Evolutionary conservation across 352 stramenopile species (phyloP).

Genomic region (Pythium brachiatum): DNA sequence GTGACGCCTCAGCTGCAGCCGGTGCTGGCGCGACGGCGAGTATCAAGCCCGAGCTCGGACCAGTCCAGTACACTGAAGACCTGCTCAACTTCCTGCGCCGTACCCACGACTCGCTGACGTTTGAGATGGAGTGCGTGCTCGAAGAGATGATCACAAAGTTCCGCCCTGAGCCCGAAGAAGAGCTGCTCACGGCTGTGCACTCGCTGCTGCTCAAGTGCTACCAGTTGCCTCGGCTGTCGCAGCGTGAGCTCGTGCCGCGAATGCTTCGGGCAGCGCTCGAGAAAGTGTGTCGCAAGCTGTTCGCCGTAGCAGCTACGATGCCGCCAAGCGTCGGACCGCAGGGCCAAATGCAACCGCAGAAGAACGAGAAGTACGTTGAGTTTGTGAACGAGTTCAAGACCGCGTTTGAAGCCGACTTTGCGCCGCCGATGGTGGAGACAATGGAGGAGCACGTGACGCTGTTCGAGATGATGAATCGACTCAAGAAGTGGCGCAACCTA

Average conservation of each 20-base stretch:
- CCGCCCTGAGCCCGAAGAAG: constrained; percentile 95
- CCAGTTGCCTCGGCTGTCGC: constrained; percentile 77
- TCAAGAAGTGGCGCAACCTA: constrained; percentile 91
- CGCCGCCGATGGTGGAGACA: constrained; percentile 25
- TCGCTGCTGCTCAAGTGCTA: constrained; percentile 95
- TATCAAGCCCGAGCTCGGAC: constrained; percentile 66
- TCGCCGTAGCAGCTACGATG: constrained; percentile 33
- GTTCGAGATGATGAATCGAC: constrained; percentile 84
- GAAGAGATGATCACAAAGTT: constrained; percentile 99
- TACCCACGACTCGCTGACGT: constrained; percentile 84
- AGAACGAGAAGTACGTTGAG: constrained; percentile 84
- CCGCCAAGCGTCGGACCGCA: constrained; percentile 7
- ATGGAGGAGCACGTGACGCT: constrained; percentile 46
- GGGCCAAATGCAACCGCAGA: constrained; percentile 64
- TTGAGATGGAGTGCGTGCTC: constrained; percentile 97
- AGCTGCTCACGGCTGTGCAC: constrained; percentile 95
- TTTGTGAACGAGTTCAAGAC: constrained; percentile 89
- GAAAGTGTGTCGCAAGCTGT: constrained; percentile 93
- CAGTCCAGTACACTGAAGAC: constrained; percentile 89
- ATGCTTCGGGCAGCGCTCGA: constrained; percentile 89
- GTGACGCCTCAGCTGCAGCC: not conserved
- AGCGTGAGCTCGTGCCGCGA: constrained; percentile 77
- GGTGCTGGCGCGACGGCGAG: not conserved
- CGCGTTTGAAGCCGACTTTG: constrained; percentile 86
- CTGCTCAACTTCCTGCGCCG: constrained; percentile 95